Conservation (phyloP, 768 basidiomycete genomes). For the Pleurotus salmoneostramineus region DNA sequence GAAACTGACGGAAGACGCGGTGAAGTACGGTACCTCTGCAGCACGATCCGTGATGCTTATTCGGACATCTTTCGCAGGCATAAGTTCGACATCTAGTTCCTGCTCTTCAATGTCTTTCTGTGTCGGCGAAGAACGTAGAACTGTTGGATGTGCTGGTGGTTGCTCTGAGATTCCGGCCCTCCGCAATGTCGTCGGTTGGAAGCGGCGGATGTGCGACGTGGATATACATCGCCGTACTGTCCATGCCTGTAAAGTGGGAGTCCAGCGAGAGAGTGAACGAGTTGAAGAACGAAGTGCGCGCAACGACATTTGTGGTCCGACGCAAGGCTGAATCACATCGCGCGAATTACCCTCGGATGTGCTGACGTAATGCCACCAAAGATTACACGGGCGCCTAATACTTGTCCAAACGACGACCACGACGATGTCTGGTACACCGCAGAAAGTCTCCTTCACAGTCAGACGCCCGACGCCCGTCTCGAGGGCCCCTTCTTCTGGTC, state of each 20-base stretch:
- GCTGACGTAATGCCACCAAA: neutral
- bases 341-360: neutral
- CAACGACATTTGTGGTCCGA: neutral
- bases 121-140: constrained; percentile 48
- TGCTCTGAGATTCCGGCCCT: constrained; percentile 15
- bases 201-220: neutral
- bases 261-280: neutral
- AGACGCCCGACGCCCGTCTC: constrained; percentile 73
- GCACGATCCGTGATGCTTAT: constrained; percentile 69
- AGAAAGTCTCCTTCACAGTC: constrained; percentile 79
- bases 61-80: constrained; percentile 48
- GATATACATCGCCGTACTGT: neutral
- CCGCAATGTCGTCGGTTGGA: neutral
- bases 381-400: neutral
- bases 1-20: no score
- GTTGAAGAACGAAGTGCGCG: neutral
- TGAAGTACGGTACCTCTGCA: constrained; percentile 52
- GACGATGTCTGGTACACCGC: constrained; percentile 14
- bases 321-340: neutral
- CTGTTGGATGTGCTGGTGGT: constrained; percentile 42
- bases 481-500: constrained; percentile 56
- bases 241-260: neutral
- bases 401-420: neutral
- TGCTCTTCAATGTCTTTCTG: constrained; percentile 50
- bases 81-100: constrained; percentile 60